phyloP scores from a whole-genome alignment of 805 yeast genomes.

The Candida palmyrensis region DNA sequence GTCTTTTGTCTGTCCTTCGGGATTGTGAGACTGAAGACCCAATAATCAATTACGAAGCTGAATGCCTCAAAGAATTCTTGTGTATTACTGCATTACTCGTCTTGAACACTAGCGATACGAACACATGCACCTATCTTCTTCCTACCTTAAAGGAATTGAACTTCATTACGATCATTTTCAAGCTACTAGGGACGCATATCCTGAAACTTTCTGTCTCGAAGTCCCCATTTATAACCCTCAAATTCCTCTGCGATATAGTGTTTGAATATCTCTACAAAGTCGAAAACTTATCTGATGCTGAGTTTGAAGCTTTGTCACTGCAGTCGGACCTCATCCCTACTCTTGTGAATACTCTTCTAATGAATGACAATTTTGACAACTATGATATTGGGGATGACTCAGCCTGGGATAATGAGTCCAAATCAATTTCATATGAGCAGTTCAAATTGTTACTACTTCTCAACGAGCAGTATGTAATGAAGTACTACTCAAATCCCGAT shows the following conservation, averaged over 20 bases:
- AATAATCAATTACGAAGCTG: conserved; percentile 13
- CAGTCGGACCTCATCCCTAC: conserved; percentile 23
- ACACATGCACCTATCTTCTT: neutral
- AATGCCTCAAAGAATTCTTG: conserved; percentile 27
- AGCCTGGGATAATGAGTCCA: conserved; percentile 48
- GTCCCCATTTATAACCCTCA: conserved; percentile 27
- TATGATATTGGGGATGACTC: conserved; percentile 20
- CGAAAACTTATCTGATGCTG: conserved; percentile 29
- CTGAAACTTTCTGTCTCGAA: conserved; percentile 11
- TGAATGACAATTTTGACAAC: conserved; percentile 29
- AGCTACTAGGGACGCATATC: conserved; percentile 26
- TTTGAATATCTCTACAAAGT: conserved; percentile 36
- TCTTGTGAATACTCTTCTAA: conserved; percentile 24
- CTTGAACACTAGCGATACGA: conserved; percentile 22
- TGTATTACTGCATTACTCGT: conserved; percentile 29
- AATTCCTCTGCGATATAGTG: conserved; percentile 35
- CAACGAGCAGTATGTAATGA: conserved; percentile 86
- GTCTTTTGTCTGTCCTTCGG: conserved; percentile 25
- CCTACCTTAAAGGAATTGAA: conserved; percentile 5
- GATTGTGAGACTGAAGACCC: conserved; percentile 8
- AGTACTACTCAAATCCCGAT: conserved; percentile 25
- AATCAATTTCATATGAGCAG: conserved; percentile 51
- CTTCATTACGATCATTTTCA: conserved; percentile 23
- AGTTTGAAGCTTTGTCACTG: conserved; percentile 23
- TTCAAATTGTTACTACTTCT: conserved; percentile 68